Percentiles rank a stretch among this genome's conserved stretches.
Evolutionary conservation across 495 filamentous ascomycete species (phyloP).

Genomic region (Choiromyces venosus): DNA sequence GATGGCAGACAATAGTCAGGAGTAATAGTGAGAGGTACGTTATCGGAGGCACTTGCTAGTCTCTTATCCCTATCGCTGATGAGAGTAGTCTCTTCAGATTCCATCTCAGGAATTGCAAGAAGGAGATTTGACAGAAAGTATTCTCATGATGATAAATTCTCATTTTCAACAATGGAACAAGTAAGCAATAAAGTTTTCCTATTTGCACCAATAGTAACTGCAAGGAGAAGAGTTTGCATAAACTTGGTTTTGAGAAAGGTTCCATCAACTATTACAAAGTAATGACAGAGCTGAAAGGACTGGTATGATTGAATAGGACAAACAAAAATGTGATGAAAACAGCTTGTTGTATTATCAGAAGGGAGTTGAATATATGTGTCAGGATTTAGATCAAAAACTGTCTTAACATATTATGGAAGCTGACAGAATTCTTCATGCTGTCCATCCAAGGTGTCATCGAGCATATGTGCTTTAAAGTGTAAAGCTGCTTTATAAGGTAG

Average conservation of each 20-base stretch:
- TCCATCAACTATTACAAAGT: not conserved
- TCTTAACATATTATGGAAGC: no score
- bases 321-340: conserved; percentile 7
- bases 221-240: conserved; percentile 6
- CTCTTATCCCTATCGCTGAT: no score
- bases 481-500: no score
- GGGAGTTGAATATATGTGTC: no score
- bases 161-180: not conserved
- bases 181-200: not conserved
- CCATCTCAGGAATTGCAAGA: not conserved
- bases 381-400: no score
- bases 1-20: no score
- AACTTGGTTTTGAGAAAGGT: conserved; percentile 7
- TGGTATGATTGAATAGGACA: not conserved
- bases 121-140: not conserved
- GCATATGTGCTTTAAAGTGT: no score
- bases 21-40: no score
- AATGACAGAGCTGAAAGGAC: not conserved
- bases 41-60: no score
- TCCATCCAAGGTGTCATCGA: no score
- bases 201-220: not conserved
- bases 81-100: not conserved
- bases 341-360: no score
- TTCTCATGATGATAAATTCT: not conserved
- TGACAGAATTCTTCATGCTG: no score